Evolutionary conservation across 2,329 filamentous ascomycete species (phyloP).

Genomic region (Ophiostoma novo-ulmi): DNA sequence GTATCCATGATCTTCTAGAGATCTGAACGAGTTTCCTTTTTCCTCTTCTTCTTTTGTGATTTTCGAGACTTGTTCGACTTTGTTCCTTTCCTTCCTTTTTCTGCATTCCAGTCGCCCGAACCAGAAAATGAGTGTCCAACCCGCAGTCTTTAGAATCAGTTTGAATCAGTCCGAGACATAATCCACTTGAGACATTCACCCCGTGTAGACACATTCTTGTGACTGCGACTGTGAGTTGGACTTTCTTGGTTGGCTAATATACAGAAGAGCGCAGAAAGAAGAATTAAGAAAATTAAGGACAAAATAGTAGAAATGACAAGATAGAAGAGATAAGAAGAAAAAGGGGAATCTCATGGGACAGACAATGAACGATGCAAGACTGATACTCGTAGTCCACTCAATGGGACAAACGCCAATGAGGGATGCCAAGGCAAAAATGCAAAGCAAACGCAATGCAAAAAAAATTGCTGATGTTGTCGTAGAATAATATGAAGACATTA

Average conservation of each 20-base stretch:
- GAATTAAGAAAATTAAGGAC: background rate
- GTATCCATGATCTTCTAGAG: background rate
- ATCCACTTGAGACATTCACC: constrained; percentile 4
- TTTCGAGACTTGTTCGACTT: background rate
- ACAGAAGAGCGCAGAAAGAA: background rate
- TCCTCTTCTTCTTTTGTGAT: background rate
- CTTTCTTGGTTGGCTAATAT: constrained; percentile 8
- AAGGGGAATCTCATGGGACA: background rate
- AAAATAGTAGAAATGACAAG: background rate
- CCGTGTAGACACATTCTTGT: constrained; percentile 5
- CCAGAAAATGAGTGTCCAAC: background rate
- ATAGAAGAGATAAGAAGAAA: background rate
- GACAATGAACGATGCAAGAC: background rate
- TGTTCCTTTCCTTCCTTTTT: constrained; percentile 12
- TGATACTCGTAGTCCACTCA: background rate
- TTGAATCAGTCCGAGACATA: background rate
- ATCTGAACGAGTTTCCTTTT: background rate
- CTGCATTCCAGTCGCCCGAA: background rate
- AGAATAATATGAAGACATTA: background rate
- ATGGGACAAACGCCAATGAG: background rate
- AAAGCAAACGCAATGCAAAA: background rate
- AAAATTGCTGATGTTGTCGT: constrained; percentile 2
- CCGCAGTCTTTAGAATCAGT: background rate
- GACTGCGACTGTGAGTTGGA: background rate
- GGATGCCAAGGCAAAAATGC: background rate